These are phyloP conservation scores for Arabidopsis hybrid DNA, from an alignment of 441 rosid species.

Conservation along the genomic window DNA sequence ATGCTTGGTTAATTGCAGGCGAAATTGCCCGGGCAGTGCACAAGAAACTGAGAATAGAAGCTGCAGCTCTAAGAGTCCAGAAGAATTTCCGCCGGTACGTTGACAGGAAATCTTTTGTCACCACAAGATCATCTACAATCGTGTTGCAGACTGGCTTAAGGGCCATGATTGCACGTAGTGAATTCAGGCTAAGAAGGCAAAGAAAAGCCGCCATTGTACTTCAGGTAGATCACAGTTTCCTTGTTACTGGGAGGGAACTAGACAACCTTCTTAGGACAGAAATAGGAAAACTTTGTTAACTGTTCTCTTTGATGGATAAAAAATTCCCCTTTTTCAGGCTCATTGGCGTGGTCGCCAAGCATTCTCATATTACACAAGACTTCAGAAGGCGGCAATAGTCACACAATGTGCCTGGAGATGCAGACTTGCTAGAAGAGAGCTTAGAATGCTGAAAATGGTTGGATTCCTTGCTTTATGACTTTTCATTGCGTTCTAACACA, in stretches of 20 bases:
- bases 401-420: slow-evolving; percentile 99
- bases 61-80: slow-evolving; percentile 70
- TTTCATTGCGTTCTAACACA: slow-evolving; percentile 17
- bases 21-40: slow-evolving; percentile 54
- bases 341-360: slow-evolving; percentile 72
- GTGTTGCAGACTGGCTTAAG: slow-evolving; percentile 67
- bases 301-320: slow-evolving; percentile 29
- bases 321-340: slow-evolving; percentile 64
- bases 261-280: slow-evolving; percentile 23
- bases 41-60: slow-evolving; percentile 60
- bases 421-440: slow-evolving; percentile 96
- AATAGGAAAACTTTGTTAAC: slow-evolving; percentile 22
- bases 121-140: slow-evolving; percentile 53
- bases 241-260: slow-evolving; percentile 25
- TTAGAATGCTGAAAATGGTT: slow-evolving; percentile 93
- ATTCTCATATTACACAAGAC: slow-evolving; percentile 75
- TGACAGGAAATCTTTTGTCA: slow-evolving; percentile 54
- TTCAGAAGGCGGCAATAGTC: slow-evolving; percentile 83
- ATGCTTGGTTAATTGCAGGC: slow-evolving; percentile 51
- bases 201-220: slow-evolving; percentile 62
- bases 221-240: slow-evolving; percentile 55
- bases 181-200: slow-evolving; percentile 63
- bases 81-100: slow-evolving; percentile 58
- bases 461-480: slow-evolving; percentile 41
- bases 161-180: slow-evolving; percentile 72